Evolutionary conservation across 2,329 filamentous ascomycete genomes (phyloP).

Genomic region (Clonostachys byssicola): DNA sequence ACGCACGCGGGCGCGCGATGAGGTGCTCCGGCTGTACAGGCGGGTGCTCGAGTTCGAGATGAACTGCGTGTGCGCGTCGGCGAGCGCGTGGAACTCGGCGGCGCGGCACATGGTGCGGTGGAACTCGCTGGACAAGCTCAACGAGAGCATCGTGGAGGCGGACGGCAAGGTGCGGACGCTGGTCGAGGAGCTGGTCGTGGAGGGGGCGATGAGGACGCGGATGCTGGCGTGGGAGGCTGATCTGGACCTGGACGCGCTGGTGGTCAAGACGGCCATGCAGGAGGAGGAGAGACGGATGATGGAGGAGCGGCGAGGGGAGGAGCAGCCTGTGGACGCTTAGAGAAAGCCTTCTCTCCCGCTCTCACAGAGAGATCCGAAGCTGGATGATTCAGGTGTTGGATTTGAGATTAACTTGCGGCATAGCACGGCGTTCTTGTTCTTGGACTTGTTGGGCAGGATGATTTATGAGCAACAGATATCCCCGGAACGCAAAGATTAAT

Average conservation of each 20-base stretch:
- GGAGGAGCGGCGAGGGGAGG: conserved; percentile 30
- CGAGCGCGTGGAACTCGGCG: conserved; percentile 27
- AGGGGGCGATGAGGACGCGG: conserved; percentile 1
- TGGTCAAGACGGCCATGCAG: conserved; percentile 38
- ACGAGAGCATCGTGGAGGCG: conserved; percentile 14
- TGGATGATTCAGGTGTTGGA: too few relatives aligned
- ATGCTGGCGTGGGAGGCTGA: conserved; percentile 1
- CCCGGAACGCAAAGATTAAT: too few relatives aligned
- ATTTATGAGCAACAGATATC: too few relatives aligned
- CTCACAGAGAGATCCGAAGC: too few relatives aligned
- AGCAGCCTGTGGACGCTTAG: too few relatives aligned
- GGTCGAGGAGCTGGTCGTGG: conserved; percentile 8
- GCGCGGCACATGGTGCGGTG: conserved; percentile 29
- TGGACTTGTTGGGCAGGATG: too few relatives aligned
- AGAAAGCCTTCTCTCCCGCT: too few relatives aligned
- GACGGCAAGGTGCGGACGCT: conserved; percentile 15
- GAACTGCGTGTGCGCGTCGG: conserved; percentile 31
- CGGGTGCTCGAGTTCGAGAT: conserved; percentile 29
- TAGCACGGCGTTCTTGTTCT: too few relatives aligned
- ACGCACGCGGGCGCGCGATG: conserved; percentile 11
- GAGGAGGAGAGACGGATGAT: conserved; percentile 48
- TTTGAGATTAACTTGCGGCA: too few relatives aligned
- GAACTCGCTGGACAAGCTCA: conserved; percentile 18
- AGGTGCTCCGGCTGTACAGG: conserved; percentile 19
- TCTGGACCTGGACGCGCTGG: conserved; percentile 3